Evolutionary conservation across 495 filamentous ascomycete species (phyloP), one percentile per base, ranked within the genome.

Genomic region (Hypoxylon subgilvum): DNA sequence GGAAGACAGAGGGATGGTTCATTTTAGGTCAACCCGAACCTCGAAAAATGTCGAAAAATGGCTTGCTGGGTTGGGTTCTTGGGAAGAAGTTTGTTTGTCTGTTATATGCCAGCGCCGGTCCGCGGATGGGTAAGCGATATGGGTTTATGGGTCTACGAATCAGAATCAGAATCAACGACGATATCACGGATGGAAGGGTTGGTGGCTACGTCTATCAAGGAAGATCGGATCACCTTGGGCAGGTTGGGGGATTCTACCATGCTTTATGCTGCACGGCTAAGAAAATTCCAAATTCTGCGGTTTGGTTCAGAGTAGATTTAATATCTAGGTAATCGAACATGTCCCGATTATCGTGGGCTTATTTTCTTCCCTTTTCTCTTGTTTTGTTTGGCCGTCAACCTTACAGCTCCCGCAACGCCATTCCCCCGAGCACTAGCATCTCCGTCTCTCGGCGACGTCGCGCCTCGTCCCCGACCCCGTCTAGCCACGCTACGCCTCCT

Each of bases 391-490:
- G n/a, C n/a, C n/a, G n/a, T n/a, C n/a, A n/a, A n/a, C n/a, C n/a
- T n/a, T 66, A 82, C 6, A 82, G 74, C 19, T 86, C 85, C 43
- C 88, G 79, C 65, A 94, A 68, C 5, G 90, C 90, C 80, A 96
- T 91, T 17, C 81, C 76, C 19, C 87, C 88, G 25, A 94, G 44
- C 12, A 89, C 72, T 19, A 85, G 66, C 18, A 80, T 67, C 69
- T 92, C 88, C 32, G 88, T 72, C 57, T 82, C 79, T 44, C 67
- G 78, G 43, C 69, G 76, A 55, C 74, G 65, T n/a, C 31, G 54
- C 38, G 43, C 51, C 35, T 73, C 63, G 36, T 76, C 73, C 47
- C 63, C 63, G 6, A 71, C 43, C 23, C 48, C 60, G 19, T 73
- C 72, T 1, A 76, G 64, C 34, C 74, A 77, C 27, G 77, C 72